Conservation (phyloP, 2,329 filamentous ascomycete species). For the Diaporthe sp. region DNA sequence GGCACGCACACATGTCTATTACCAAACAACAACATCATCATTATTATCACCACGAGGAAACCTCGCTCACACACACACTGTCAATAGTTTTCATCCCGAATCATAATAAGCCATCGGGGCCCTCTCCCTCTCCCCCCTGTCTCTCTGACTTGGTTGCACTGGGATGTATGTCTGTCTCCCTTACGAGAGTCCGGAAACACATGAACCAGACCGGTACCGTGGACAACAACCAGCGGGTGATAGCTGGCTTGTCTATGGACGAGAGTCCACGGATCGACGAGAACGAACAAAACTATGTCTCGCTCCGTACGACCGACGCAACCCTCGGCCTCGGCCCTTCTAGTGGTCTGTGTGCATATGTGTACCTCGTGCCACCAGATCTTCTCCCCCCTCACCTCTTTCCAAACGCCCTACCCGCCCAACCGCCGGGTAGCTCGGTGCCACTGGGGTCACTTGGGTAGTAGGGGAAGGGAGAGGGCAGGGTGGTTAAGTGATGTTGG, state of each 20-base stretch:
- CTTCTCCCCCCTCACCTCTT: neutral
- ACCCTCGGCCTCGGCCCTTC: neutral
- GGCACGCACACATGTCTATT: constrained; percentile 13
- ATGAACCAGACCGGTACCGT: neutral
- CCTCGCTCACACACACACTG: constrained; percentile 4
- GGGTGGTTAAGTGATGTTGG: neutral
- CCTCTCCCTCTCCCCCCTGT: too few relatives aligned
- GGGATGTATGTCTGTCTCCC: neutral
- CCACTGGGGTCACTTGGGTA: neutral
- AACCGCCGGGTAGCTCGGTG: neutral
- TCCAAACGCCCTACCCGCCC: neutral
- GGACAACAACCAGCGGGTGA: neutral
- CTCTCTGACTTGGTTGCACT: neutral
- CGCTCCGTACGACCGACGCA: constrained; percentile 16
- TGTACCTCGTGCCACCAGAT: constrained; percentile 16
- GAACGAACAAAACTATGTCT: constrained; percentile 1
- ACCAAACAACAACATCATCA: too few relatives aligned
- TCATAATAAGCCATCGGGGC: neutral
- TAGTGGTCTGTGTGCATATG: too few relatives aligned
- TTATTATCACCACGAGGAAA: neutral
- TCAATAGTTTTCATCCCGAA: constrained; percentile 3
- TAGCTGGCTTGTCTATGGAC: neutral
- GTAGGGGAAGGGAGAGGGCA: neutral
- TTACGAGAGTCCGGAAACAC: neutral
- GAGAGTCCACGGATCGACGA: neutral